A percentile compares a stretch with the other conserved stretches of the same genome.
These are phyloP conservation scores for Pneumocystis canis DNA, from an alignment of 1,139 yeast species.

Conservation along the genomic window DNA sequence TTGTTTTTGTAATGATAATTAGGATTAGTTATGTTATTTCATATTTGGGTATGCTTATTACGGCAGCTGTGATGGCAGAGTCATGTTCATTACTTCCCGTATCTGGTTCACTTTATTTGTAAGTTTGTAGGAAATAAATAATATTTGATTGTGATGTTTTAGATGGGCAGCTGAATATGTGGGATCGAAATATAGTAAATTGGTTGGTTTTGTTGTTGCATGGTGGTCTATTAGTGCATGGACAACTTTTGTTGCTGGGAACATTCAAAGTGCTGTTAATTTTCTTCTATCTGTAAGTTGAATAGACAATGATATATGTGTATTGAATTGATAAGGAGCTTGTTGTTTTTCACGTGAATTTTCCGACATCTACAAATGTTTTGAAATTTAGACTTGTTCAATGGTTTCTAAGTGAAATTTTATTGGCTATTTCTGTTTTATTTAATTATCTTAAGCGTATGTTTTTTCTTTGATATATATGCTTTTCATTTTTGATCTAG, in stretches of 20 bases:
- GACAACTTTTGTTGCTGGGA: slow-evolving; percentile 20
- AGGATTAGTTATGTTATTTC: slow-evolving; percentile 17
- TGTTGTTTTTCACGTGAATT: slow-evolving; percentile 17
- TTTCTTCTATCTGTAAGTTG: slow-evolving; percentile 16
- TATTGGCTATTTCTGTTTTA: slow-evolving; percentile 16
- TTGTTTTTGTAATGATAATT: background rate
- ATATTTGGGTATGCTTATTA: slow-evolving; percentile 17
- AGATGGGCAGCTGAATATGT: slow-evolving; percentile 22
- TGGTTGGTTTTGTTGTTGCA: slow-evolving; percentile 21
- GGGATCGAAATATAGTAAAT: slow-evolving; percentile 18
- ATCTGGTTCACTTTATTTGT: slow-evolving; percentile 22
- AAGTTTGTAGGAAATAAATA: background rate
- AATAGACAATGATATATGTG: background rate
- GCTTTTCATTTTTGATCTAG: background rate
- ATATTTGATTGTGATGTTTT: background rate
- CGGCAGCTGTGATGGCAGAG: slow-evolving; percentile 21
- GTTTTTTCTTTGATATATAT: background rate
- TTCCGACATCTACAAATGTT: slow-evolving; percentile 15
- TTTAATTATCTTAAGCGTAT: slow-evolving; percentile 12
- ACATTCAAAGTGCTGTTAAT: slow-evolving; percentile 18
- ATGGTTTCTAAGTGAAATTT: slow-evolving; percentile 20
- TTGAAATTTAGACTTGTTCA: slow-evolving; percentile 21
- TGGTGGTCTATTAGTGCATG: slow-evolving; percentile 23
- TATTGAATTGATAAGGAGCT: slow-evolving; percentile 12
- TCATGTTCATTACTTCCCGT: slow-evolving; percentile 22